Evolutionary conservation across 306 rosid genomes (phyloP), one percentile per base, ranked within the genome.

Genomic region (Medicago ruthenica): DNA sequence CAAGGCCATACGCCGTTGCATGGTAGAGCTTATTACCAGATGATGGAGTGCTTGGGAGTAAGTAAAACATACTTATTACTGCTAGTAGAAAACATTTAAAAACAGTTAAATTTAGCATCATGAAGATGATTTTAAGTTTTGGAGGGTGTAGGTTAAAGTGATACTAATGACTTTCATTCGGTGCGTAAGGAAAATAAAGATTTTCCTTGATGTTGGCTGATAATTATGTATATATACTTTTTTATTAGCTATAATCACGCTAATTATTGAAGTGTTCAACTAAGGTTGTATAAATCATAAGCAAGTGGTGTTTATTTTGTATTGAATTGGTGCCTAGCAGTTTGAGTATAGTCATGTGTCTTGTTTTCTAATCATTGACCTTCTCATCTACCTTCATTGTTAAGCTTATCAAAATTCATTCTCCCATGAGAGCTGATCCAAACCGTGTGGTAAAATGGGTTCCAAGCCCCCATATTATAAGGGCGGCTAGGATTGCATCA

Each of bases 21-120:
- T 70, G 98, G 98, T 53, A 87, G 98, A 79, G 97, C 98, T 62
- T 95, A 95, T 84, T 92, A 92, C 81, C 97, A 92, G 82, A 85
- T 95, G 97, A 92, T 95, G 98, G 98, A 95, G 85, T 95, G 98
- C 79, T 84, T 95, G 85, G 98, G 98, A 21, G 98, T 95, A 90
- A 87, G 98, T 86, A 71, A 36, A 68, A 79, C 11, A 16, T 69
- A 51, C 78, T 74, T 45, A 22, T 44, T 76, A 20, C 55, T 42
- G 74, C 64, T n/a, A 31, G 45, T 70, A 51, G 57, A 80, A 58
- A 24, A 8, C 2, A 16, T 48, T 36, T 34, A 76, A 36, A 50
- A 15, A 57, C 4, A 27, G 71, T 78, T n/a, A 65, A 74, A 31
- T 59, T 74, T 45, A 45, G 60, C 42, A 15, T 61, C 55, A 61